phyloP scores from a whole-genome alignment of 2,329 filamentous ascomycete species.

The Phyllosticta citriasiana region DNA sequence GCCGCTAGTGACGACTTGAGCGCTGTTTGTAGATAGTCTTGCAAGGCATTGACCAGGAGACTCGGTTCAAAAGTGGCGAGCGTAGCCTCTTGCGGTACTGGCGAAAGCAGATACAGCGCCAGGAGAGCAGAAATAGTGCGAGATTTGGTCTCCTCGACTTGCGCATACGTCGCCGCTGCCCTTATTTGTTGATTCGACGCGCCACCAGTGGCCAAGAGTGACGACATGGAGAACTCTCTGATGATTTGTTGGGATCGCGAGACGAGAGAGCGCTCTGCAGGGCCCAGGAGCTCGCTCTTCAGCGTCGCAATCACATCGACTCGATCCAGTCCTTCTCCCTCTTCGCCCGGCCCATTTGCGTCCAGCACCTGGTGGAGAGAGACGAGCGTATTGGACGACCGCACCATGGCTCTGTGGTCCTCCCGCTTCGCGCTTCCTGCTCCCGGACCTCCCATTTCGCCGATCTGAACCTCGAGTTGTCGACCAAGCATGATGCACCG shows the following conservation, averaged over 20 bases:
- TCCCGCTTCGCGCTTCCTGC: constrained; percentile 43
- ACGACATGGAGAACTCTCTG: constrained; percentile 70
- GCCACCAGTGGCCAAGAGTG: constrained; percentile 31
- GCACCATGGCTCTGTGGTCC: constrained; percentile 69
- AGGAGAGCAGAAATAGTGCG: constrained; percentile 64
- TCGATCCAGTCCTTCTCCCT: constrained; percentile 64
- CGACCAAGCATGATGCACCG: constrained; percentile 72
- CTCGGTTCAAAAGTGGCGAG: constrained; percentile 52
- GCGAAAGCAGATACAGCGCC: constrained; percentile 70
- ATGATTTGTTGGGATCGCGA: constrained; percentile 68
- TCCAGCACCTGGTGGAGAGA: constrained; percentile 64
- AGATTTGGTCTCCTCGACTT: constrained; percentile 64
- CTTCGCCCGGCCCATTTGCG: constrained; percentile 57
- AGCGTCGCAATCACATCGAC: constrained; percentile 64
- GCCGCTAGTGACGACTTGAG: constrained; percentile 69
- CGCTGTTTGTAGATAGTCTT: constrained; percentile 71
- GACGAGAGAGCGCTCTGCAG: constrained; percentile 64
- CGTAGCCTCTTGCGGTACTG: constrained; percentile 1
- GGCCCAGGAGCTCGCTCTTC: constrained; percentile 57
- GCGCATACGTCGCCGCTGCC: constrained; percentile 42
- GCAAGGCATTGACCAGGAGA: constrained; percentile 64
- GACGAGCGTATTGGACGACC: constrained; percentile 70
- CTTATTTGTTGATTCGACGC: constrained; percentile 10
- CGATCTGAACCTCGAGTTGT: constrained; percentile 77
- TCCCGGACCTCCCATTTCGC: constrained; percentile 50